Evolutionary conservation across 129 eudicot species (phyloP).

Genomic region (Cynara cardunculus): DNA sequence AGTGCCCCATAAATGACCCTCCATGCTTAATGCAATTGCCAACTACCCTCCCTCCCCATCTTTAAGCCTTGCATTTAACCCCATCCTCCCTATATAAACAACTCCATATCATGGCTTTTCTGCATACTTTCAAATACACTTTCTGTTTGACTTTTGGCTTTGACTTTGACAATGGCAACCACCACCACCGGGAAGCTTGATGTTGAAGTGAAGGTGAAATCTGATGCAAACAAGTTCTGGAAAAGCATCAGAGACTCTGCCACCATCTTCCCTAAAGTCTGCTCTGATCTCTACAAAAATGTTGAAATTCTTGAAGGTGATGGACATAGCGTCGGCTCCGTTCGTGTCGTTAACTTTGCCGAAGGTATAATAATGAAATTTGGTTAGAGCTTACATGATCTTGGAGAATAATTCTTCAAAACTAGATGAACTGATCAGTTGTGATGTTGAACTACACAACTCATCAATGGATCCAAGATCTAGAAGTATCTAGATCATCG

Average conservation of each 20-base stretch:
- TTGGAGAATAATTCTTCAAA: background rate
- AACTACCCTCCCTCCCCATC: slow-evolving; percentile 23
- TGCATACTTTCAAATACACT: slow-evolving; percentile 8
- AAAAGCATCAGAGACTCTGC: slow-evolving; percentile 46
- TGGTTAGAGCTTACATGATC: background rate
- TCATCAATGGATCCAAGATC: background rate
- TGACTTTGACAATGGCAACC: slow-evolving; percentile 26
- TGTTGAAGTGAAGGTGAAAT: slow-evolving; percentile 75
- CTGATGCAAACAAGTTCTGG: slow-evolving; percentile 63
- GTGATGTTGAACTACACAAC: background rate
- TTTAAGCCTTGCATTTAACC: slow-evolving; percentile 24
- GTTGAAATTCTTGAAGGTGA: slow-evolving; percentile 77
- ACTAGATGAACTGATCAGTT: background rate
- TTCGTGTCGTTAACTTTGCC: slow-evolving; percentile 55
- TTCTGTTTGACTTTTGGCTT: slow-evolving; percentile 27
- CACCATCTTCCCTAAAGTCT: slow-evolving; percentile 65
- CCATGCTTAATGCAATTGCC: slow-evolving; percentile 26
- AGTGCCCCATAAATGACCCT: slow-evolving; percentile 18
- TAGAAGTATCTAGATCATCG: background rate
- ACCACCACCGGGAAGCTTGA: slow-evolving; percentile 46
- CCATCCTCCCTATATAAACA: slow-evolving; percentile 21
- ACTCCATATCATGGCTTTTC: slow-evolving; percentile 18
- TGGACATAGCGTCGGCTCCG: slow-evolving; percentile 65
- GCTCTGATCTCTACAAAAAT: slow-evolving; percentile 57
- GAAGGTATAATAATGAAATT: slow-evolving; percentile 42